These are phyloP conservation scores for Mycena albidolilacea DNA, from an alignment of 768 basidiomycete species.

Conservation along the genomic window DNA sequence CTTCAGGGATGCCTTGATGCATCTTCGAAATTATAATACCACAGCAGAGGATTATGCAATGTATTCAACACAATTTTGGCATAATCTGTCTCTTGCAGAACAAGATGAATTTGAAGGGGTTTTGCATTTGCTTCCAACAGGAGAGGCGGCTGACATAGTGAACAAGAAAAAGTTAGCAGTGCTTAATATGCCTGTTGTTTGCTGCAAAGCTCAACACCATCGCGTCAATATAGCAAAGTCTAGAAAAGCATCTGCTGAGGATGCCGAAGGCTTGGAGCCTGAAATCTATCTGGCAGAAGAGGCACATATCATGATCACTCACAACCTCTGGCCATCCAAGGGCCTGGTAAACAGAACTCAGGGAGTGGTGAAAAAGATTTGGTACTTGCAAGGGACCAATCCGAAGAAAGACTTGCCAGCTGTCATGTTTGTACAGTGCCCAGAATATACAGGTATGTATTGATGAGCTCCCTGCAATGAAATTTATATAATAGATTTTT, in stretches of 20 bases:
- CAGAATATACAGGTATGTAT: background rate
- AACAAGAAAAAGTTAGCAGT: background rate
- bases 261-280: conserved; percentile 2
- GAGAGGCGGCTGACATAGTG: background rate
- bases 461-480: background rate
- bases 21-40: background rate
- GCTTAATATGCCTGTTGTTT: background rate
- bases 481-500: background rate
- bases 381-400: background rate
- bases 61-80: background rate
- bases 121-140: background rate
- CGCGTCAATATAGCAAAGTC: background rate
- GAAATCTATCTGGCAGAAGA: background rate
- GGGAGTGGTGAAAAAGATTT: background rate
- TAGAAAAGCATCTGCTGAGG: background rate
- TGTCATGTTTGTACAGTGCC: background rate
- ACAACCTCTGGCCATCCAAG: background rate
- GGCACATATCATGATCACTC: background rate
- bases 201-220: background rate
- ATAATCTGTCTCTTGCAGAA: background rate
- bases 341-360: background rate
- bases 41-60: background rate
- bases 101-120: background rate
- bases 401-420: conserved; percentile 1
- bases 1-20: background rate